A percentile compares a stretch with the other conserved stretches of the same genome.
phyloP scores from a whole-genome alignment of 2,329 filamentous ascomycete species.

The Aspergillus transmontanensis region DNA sequence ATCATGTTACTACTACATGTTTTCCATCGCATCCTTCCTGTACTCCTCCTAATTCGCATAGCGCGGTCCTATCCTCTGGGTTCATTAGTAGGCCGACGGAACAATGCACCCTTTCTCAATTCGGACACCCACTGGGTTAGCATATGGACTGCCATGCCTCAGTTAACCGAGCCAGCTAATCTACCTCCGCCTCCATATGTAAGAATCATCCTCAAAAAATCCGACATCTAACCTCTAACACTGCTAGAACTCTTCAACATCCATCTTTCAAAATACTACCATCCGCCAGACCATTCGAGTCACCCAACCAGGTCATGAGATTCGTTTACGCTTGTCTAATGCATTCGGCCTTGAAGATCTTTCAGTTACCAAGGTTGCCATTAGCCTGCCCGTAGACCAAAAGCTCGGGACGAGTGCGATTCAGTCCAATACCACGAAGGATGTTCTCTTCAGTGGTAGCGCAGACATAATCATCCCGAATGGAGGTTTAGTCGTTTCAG shows the following conservation, averaged over 20 bases:
- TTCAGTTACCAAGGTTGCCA: conserved; percentile 60
- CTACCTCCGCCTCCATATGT: conserved; percentile 62
- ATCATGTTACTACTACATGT: background rate
- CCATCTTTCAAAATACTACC: conserved; percentile 64
- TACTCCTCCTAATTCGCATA: background rate
- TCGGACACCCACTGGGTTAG: conserved; percentile 56
- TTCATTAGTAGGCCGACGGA: background rate
- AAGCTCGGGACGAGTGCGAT: conserved; percentile 55
- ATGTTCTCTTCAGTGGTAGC: conserved; percentile 61
- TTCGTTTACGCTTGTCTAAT: conserved; percentile 67
- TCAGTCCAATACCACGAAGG: conserved; percentile 53
- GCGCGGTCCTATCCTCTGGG: background rate
- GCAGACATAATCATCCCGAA: conserved; percentile 55
- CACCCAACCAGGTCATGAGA: conserved; percentile 57
- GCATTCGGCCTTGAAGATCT: conserved; percentile 64
- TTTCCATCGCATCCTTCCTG: background rate
- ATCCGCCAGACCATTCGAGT: conserved; percentile 67
- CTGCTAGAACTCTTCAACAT: conserved; percentile 53
- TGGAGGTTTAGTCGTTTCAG: conserved; percentile 62
- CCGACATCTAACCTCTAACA: conserved; percentile 13
- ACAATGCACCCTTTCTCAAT: background rate
- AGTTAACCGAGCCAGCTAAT: conserved; percentile 64
- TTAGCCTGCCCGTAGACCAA: conserved; percentile 54
- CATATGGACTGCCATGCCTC: conserved; percentile 68
- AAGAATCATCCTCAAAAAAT: background rate